Evolutionary conservation across 345 rosid species (phyloP).

Genomic region (Eutrema heterophyllum): DNA sequence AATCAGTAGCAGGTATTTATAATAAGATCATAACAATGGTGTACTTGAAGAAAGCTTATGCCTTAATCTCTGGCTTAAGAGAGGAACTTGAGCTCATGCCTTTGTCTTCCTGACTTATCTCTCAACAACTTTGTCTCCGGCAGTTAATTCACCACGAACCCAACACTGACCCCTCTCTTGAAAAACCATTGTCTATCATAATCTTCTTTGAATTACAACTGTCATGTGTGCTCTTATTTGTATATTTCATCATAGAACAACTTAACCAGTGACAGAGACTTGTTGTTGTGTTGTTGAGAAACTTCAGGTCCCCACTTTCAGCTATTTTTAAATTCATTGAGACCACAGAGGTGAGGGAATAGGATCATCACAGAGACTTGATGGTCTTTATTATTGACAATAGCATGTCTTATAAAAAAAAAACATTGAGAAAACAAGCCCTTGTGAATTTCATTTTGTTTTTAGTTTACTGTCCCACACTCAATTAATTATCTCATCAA

Average conservation of each 20-base stretch:
- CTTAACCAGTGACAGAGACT: neutral
- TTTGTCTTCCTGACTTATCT: conserved; percentile 2
- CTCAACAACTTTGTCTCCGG: neutral
- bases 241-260: neutral
- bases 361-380: conserved; percentile 9
- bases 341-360: neutral
- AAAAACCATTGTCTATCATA: neutral
- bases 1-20: conserved; percentile 9
- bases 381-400: neutral
- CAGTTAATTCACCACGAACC: neutral
- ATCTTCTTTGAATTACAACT: neutral
- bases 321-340: neutral
- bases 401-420: neutral
- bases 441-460: conserved; percentile 12
- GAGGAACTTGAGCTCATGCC: neutral
- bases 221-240: neutral
- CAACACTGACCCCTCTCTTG: neutral
- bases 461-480: neutral
- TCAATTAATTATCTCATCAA: neutral
- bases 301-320: conserved; percentile 17
- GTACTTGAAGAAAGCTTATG: neutral
- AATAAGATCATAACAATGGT: neutral
- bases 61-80: neutral
- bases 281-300: conserved; percentile 12
- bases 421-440: conserved; percentile 22